These are phyloP conservation scores for Coccinonectria pachysandricola DNA, from an alignment of 2,329 filamentous ascomycete genomes.

Conservation along the genomic window DNA sequence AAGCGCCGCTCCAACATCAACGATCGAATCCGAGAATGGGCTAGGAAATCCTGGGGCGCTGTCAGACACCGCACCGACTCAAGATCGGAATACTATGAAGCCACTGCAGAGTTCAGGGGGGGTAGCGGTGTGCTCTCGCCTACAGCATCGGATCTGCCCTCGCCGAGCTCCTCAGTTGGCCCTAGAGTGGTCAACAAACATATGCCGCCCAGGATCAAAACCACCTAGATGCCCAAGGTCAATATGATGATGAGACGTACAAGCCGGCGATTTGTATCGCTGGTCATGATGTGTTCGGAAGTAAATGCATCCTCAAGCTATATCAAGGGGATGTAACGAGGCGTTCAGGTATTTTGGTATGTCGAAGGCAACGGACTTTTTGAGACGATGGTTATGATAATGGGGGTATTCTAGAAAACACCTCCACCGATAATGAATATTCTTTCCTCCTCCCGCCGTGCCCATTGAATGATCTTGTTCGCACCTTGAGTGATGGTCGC, in stretches of 20 bases:
- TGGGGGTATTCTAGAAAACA: slow-evolving; percentile 54
- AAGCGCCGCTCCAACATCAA: slow-evolving; percentile 22
- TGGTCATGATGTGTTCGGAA: too few species aligned
- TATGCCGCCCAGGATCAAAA: slow-evolving; percentile 7
- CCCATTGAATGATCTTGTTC: slow-evolving; percentile 85
- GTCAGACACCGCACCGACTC: slow-evolving; percentile 15
- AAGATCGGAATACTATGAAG: slow-evolving; percentile 14
- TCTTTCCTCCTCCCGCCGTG: slow-evolving; percentile 81
- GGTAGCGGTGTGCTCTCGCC: slow-evolving; percentile 10
- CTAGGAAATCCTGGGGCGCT: slow-evolving; percentile 21
- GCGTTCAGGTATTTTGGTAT: too few species aligned
- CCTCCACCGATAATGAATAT: slow-evolving; percentile 97
- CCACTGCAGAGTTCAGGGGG: slow-evolving; percentile 6
- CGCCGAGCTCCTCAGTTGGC: slow-evolving; percentile 9
- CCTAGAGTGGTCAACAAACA: slow-evolving; percentile 4
- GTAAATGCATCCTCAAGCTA: too few species aligned
- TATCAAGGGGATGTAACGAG: too few species aligned
- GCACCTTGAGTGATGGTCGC: slow-evolving; percentile 70
- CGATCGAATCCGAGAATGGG: slow-evolving; percentile 24
- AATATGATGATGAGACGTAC: too few species aligned
- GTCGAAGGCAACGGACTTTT: slow-evolving; percentile 6
- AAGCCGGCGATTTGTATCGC: too few species aligned
- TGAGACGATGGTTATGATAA: slow-evolving; percentile 9
- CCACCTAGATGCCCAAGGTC: too few species aligned
- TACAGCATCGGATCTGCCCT: slow-evolving; percentile 9